Base-by-base conservation (phyloP, 2,329 filamentous ascomycete genomes). In the Penicillium sp. region DNA sequence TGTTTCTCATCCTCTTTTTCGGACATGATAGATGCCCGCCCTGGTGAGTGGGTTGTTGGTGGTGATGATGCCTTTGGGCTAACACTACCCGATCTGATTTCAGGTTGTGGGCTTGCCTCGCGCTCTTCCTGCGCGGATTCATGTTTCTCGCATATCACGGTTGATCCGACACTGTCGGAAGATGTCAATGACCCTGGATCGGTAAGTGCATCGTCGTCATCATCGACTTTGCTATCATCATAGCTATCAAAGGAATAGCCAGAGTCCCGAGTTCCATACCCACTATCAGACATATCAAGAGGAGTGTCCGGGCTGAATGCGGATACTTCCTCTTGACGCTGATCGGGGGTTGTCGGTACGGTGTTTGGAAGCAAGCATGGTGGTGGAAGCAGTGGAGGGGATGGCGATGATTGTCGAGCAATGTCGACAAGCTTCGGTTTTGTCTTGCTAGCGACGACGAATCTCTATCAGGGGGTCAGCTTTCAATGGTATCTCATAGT, bases 301-400 rank as follows among this genome's bases (percentile, higher is more conserved):
- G 73, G 73, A 1, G 73, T 75, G 27, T 75, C 73, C 27, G 73
- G 73, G 36, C 73, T 75, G 49, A 75, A 75, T 2, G 71, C 73
- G 8, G 73, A 75, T 41, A 75, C 65, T 57, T 75, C 73, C 36
- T 70, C 67, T 50, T 70, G 66, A 7, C 64, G 62, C 27, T 70
- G 68, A 54, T 75, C 71, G 2, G 73, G 73, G 0, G 73, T 75
- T 13, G 68, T 71, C 5, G 73, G 73, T 19, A 72, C 52, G 16
- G 64, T 57, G 15, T 67, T 64, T 15, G 65, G 65, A 8, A 53
- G 46, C n/a, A 62, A 38, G 13, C 60, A 54, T 10, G 63, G 64
- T 7, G 64, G 69, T 7, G 66, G 68, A 5, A 67, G 65, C 11
- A 67, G 25, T 55, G 27, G 66, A 58, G 55, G 61, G 53, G 51